Evolutionary conservation across 2,329 filamentous ascomycete genomes (phyloP), one percentile per base, ranked within the genome.

Genomic region (Paraphaeosphaeria minitans): DNA sequence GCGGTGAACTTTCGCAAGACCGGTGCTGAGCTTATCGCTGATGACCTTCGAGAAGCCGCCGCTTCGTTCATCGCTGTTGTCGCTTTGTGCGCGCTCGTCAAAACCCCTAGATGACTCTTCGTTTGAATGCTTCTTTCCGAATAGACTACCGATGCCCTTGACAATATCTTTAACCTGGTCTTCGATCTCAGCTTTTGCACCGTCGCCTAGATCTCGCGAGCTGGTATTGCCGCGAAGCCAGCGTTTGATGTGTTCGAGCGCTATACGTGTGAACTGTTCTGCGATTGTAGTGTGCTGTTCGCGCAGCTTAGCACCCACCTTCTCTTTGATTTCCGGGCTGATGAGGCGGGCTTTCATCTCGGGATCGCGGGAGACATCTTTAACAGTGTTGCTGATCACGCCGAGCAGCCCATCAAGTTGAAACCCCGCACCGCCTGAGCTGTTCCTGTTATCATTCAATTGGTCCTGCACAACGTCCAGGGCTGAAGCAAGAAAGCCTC

Each of bases 221-320:
- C 67, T 72, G 7, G 69, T 72, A 50, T 72, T 72, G 3, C 70
- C 70, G 50, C 70, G 67, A 10, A 72, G 59, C 70, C 70, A 72
- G 49, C 70, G 69, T 57, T 72, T 72, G 60, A 72, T 69, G 49
- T 72, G 70, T 8, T 71, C 70, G 9, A 72, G 55, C 0, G 70
- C 70, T 22, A 72, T 69, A 1, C 61, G 64, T 6, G 70, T 72
- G 50, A 72, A 72, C 10, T 72, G 70, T 37, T 71, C 70, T 10
- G 70, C 68, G 45, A 72, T 69, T 9, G 65, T 41, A 22, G 67
- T 58, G 56, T 71, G 70, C 43, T 71, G 69, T n/a, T 53, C 58
- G 9, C 69, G 65, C 29, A 72, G 56, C 55, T 71, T 72, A 10
- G 65, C 66, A 5, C 62, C 69, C 3, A 72, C 68, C 42, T 63